Evolutionary conservation across 176 grass and related monocot species (phyloP), one percentile per base, ranked within the genome.

Genomic region (Guadua angustifolia): DNA sequence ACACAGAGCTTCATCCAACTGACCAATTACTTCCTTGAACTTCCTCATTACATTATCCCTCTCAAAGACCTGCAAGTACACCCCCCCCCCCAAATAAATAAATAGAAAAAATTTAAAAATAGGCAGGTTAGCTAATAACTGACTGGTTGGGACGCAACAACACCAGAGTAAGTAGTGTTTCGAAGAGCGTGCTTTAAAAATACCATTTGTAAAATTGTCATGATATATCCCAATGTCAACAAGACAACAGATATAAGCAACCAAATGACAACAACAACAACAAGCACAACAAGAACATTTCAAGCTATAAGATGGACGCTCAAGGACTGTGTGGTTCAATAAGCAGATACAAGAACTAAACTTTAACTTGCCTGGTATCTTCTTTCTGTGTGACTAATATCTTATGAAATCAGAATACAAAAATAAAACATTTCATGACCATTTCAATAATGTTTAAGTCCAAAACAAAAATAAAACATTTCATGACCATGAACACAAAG

Each of bases 1-100:
- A 58, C 60, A 71, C 74, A 97, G 81, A 74, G 88, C 84, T 79
- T 93, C 84, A 65, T 92, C 92, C 75, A 97, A 71, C 71, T 89
- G 84, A 81, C 71, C 45, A 73, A 88, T 77, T 72, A 92, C 86
- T 64, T 84, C 86, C 35, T 89, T 79, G 58, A 94, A 92, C 61
- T 67, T 91, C 51, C 81, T 84, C 81, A 88, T 86, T 49, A 97
- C 79, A 12, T 33, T 74, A 52, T 91, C 92, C 69, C 88, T 92
- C 39, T 94, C 82, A 51, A 94, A 79, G 35, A 89, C 94, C 94
- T 97, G 70, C 32, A 88, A 82, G 16, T 61, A 71, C 21, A n/a
- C n/a, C n/a, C n/a, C n/a, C n/a, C n/a, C n/a, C n/a, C n/a, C n/a
- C n/a, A n/a, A n/a, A n/a, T n/a, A n/a, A n/a, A n/a, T n/a, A n/a